Base-by-base conservation (phyloP, 2,329 filamentous ascomycete species). In the Leptographium procerum region DNA sequence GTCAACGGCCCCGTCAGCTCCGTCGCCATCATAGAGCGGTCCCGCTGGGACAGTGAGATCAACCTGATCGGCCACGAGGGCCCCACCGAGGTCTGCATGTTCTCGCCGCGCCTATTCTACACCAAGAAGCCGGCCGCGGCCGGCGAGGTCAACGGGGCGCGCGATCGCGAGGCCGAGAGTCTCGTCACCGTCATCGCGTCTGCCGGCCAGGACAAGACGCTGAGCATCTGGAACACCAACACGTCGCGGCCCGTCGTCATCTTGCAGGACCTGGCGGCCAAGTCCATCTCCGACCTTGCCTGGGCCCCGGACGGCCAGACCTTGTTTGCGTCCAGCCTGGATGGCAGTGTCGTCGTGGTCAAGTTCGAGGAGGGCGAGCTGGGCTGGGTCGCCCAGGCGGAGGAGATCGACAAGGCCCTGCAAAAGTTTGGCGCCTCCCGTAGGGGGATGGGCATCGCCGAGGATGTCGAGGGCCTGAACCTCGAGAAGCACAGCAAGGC, bases 171-270 rank as follows among this genome's bases (percentile, higher is more conserved):
- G 67, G 48, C 45, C 52, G 64, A 63, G 47, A 62, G 57, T 66
- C 79, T 84, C 19, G 90, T 96, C 4, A 97, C 92, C 0, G 92
- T 99, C 0, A 95, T 99, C 65, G 94, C 95, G 10, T 97, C 92
- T 62, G 94, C 92, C 7, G 95, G 94, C 3, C 94, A 96, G 67
- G 94, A 99, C 70, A 97, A 96, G 72, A 94, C 91, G 2, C 73
- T 99, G 48, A 96, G 90, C 67, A 87, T 99, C 43, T 99, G 94
- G 94, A 97, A 96, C 66, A 99, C 95, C 1, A 96, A 91, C 67
- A 95, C 89, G 28, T 91, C 94, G 0, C 79, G 94, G 26, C 94
- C 94, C 0, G 86, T 97, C 24, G 86, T 96, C 24, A 91, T 97
- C 56, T 80, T 91, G 11, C 90, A 96, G 68, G 92, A 97, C 66